phyloP scores from a whole-genome alignment of 2,329 filamentous ascomycete genomes.

The Aspergillus fumigatiaffinis region DNA sequence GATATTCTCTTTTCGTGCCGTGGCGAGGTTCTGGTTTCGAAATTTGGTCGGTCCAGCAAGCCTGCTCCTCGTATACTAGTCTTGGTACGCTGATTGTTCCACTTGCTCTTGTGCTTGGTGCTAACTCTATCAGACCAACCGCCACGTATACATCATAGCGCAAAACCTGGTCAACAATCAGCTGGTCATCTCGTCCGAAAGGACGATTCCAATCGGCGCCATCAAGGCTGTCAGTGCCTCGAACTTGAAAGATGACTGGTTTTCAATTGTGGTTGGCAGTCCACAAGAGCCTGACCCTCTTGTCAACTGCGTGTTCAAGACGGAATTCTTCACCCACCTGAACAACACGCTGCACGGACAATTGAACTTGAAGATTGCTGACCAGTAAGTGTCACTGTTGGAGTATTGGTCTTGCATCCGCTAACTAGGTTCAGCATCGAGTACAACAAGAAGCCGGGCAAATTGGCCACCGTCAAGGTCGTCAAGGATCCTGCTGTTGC shows the following conservation, averaged over 20 bases:
- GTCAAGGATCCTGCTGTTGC: constrained; percentile 76
- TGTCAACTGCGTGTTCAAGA: constrained; percentile 91
- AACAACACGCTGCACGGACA: constrained; percentile 73
- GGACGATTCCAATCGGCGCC: constrained; percentile 74
- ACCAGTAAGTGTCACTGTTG: constrained; percentile 46
- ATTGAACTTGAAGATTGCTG: constrained; percentile 76
- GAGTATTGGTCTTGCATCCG: not conserved
- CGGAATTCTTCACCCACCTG: constrained; percentile 93
- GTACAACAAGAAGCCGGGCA: constrained; percentile 97
- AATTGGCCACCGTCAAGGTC: constrained; percentile 82
- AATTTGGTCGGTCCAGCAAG: constrained; percentile 95
- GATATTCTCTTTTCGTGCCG: constrained; percentile 83
- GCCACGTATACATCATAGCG: constrained; percentile 83
- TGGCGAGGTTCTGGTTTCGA: constrained; percentile 83
- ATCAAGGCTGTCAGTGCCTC: constrained; percentile 86
- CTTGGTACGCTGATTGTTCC: constrained; percentile 45
- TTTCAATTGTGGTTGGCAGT: constrained; percentile 84
- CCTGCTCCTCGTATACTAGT: constrained; percentile 80
- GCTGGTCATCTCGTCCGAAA: constrained; percentile 74
- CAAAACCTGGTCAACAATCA: constrained; percentile 80
- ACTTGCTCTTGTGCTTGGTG: not conserved
- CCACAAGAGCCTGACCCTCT: constrained; percentile 91
- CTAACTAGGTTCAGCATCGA: constrained; percentile 57
- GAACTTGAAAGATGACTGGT: constrained; percentile 89
- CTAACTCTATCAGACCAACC: constrained; percentile 56